Evolutionary conservation across 2,329 filamentous ascomycete species (phyloP).

Genomic region (Fragosphaeria purpurea): DNA sequence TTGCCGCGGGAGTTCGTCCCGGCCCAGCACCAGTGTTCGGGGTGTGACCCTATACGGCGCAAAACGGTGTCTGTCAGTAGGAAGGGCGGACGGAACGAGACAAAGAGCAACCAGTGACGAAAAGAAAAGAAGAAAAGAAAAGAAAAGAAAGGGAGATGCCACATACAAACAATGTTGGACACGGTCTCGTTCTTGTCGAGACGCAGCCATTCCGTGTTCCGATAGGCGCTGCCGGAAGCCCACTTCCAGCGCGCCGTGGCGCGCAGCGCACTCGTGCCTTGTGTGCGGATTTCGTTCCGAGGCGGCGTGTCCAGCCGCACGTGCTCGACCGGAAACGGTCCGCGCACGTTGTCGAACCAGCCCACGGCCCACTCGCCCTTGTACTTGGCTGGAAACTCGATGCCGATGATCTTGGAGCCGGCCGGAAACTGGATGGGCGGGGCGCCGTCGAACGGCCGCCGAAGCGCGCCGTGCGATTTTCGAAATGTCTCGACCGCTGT

Average conservation of each 20-base stretch:
- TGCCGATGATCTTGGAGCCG: constrained; percentile 38
- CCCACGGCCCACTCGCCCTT: constrained; percentile 46
- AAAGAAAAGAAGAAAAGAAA: constrained; percentile 1
- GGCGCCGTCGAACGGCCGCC: constrained; percentile 13
- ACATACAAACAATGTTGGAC: constrained; percentile 51
- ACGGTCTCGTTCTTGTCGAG: constrained; percentile 57
- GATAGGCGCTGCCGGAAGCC: constrained; percentile 26
- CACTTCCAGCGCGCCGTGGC: constrained; percentile 45
- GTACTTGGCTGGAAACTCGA: constrained; percentile 42
- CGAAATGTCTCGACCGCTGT: constrained; percentile 38
- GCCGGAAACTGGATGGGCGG: constrained; percentile 20
- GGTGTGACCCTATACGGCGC: constrained; percentile 27
- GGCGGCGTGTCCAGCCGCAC: constrained; percentile 37
- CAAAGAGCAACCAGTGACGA: not conserved
- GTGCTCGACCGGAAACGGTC: constrained; percentile 37
- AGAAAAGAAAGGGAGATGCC: not conserved
- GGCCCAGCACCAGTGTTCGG: constrained; percentile 47
- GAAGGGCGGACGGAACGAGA: no score
- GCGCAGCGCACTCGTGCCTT: constrained; percentile 33
- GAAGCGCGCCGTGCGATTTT: constrained; percentile 33
- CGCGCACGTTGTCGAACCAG: constrained; percentile 43
- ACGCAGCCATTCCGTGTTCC: constrained; percentile 36
- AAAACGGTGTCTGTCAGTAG: not conserved
- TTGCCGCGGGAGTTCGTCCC: constrained; percentile 42
- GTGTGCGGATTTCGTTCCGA: constrained; percentile 31